Percentiles rank a stretch among this genome's conserved stretches.
Conservation (phyloP, 129 eudicot species). For the Helianthus annuus region DNA sequence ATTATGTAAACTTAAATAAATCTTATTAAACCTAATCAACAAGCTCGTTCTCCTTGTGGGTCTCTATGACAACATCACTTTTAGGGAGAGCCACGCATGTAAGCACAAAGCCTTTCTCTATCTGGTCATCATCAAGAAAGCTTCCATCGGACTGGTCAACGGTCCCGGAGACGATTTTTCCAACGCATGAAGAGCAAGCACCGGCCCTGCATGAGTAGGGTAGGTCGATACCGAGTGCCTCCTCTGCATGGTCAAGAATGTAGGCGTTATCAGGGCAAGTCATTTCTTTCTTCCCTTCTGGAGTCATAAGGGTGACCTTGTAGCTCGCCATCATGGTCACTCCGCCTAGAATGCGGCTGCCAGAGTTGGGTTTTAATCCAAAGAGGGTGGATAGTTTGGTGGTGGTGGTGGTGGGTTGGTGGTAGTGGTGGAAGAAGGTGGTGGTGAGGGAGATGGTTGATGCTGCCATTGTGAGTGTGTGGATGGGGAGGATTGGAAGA, state of each 20-base stretch:
- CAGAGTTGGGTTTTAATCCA: slow-evolving; percentile 30
- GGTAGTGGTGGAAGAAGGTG: too few relatives aligned
- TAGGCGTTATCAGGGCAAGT: slow-evolving; percentile 54
- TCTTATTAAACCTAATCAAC: slow-evolving; percentile 16
- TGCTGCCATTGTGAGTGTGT: too few relatives aligned
- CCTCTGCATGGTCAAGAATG: slow-evolving; percentile 66
- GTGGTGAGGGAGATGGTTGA: too few relatives aligned
- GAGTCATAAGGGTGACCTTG: slow-evolving; percentile 71
- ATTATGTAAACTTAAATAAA: neutral
- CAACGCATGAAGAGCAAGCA: too few relatives aligned
- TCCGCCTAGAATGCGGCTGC: slow-evolving; percentile 15
- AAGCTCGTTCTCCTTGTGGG: slow-evolving; percentile 85
- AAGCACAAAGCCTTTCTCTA: slow-evolving; percentile 59
- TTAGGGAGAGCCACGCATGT: slow-evolving; percentile 72
- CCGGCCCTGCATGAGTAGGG: slow-evolving; percentile 26
- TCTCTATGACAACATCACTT: slow-evolving; percentile 56
- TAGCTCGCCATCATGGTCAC: slow-evolving; percentile 53
- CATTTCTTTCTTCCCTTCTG: slow-evolving; percentile 43
- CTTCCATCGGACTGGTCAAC: slow-evolving; percentile 64
- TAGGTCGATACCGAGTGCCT: slow-evolving; percentile 42
- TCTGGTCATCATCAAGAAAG: slow-evolving; percentile 64
- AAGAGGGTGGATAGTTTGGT: slow-evolving; percentile 5
- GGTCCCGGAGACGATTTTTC: slow-evolving; percentile 24
- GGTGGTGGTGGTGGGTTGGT: too few relatives aligned
- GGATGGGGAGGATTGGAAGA: too few relatives aligned